Evolutionary conservation across 805 yeast species (phyloP).

Genomic region (Saccharomycopsis javanensis): DNA sequence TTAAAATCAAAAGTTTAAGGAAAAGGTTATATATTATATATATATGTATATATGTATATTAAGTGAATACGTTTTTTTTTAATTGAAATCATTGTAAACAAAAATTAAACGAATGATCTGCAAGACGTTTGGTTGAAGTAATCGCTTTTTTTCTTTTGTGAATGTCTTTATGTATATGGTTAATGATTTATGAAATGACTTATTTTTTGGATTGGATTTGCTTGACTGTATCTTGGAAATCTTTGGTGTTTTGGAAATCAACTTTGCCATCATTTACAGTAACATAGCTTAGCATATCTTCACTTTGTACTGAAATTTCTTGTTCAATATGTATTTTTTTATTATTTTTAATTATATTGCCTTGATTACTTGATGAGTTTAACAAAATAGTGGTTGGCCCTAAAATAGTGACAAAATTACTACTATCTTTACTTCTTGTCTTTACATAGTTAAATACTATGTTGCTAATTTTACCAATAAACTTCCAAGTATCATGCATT

Average conservation of each 20-base stretch:
- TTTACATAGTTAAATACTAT: neutral
- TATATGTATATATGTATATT: too few species aligned
- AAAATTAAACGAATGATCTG: too few species aligned
- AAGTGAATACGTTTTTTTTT: too few species aligned
- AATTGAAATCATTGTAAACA: too few species aligned
- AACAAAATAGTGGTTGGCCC: slow-evolving; percentile 16
- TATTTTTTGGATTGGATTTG: neutral
- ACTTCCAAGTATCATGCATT: neutral
- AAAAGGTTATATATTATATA: too few species aligned
- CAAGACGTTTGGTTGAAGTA: too few species aligned
- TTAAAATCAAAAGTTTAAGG: too few species aligned
- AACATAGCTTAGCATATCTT: slow-evolving; percentile 33
- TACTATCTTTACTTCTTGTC: neutral
- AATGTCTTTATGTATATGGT: too few species aligned
- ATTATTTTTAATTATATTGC: neutral
- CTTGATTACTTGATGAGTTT: slow-evolving; percentile 1
- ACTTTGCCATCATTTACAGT: slow-evolving; percentile 26
- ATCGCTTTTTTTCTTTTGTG: too few species aligned
- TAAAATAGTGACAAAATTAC: slow-evolving; percentile 9
- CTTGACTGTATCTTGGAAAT: neutral
- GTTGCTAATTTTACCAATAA: neutral
- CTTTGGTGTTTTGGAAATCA: slow-evolving; percentile 14
- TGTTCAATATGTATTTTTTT: neutral
- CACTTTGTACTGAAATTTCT: slow-evolving; percentile 19
- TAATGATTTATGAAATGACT: too few species aligned